Base-by-base conservation (phyloP, 2,329 filamentous ascomycete species). In the Talaromyces albobiverticillius region DNA sequence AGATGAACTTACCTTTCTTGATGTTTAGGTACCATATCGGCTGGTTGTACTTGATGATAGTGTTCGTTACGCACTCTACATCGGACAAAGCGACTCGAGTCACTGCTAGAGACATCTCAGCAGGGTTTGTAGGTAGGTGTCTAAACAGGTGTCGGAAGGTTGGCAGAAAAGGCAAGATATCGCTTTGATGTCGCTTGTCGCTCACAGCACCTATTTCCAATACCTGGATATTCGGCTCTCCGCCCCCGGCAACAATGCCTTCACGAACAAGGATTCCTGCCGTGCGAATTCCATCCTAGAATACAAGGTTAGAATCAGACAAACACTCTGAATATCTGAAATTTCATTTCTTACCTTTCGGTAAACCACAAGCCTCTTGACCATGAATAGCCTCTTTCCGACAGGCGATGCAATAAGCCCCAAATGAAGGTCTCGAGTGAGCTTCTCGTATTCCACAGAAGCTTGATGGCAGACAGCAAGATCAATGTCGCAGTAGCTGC, bases 1-100 rank as follows among this genome's bases (percentile, higher is more conserved):
- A 22, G 9, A 46, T 14, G 3, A 14, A 48, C 61, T 62, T 68
- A 79, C 77, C 76, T 71, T 78, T 80, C 59, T 74, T 76, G 34
- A 78, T 75, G 56, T 75, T 76, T 8, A 81, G 61, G 53, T 72
- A 74, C 71, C 72, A 77, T n/a, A 67, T 66, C 18, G 75, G 73
- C 29, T 76, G 74, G 23, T 72, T 73, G 42, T 81, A 67, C 61
- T 82, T 82, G 46, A 83, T 73, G 31, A 80, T 66, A 10, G 86
- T 89, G 57, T 83, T 82, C 1, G 93, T 95, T 54, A 99, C 78
- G 64, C 88, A 93, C 68, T 97, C 91, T 14, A 99, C 77, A 61
- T 95, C 89, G 34, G 78, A 80, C 5, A 97, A 73, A 0, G 87
- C 85, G 6, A 97, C 82, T 53, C 87, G 84, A 4, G 82, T 74